A percentile compares a stretch with the other conserved stretches of the same genome.
These are phyloP conservation scores for Coelastrella sp. DNA, from an alignment of 139 green algal genomes.

Conservation along the genomic window DNA sequence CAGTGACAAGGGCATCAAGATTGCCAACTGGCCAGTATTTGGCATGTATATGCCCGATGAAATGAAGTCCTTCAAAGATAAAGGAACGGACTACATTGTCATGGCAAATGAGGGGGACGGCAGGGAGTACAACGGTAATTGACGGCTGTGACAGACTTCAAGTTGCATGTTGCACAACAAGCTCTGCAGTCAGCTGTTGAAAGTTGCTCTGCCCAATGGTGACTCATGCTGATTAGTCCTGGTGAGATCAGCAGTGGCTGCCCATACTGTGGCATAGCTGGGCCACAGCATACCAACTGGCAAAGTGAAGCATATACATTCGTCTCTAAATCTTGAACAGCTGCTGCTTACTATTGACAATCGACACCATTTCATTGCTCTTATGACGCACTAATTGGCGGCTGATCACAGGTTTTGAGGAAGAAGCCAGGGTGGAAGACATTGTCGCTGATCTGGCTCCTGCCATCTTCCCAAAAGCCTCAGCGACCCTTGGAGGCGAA, in stretches of 20 bases:
- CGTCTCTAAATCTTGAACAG: too few relatives aligned
- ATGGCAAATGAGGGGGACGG: slow-evolving; percentile 34
- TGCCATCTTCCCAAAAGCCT: slow-evolving; percentile 1
- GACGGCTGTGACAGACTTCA: not conserved
- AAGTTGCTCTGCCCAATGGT: too few relatives aligned
- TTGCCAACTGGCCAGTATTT: slow-evolving; percentile 33
- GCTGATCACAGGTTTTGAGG: not conserved
- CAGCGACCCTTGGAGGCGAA: not conserved
- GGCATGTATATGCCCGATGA: slow-evolving; percentile 34
- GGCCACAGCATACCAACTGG: too few relatives aligned
- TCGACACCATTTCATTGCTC: too few relatives aligned
- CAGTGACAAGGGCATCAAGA: slow-evolving; percentile 5
- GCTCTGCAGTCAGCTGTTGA: too few relatives aligned
- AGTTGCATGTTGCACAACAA: too few relatives aligned
- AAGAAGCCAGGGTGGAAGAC: not conserved
- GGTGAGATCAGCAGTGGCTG: too few relatives aligned
- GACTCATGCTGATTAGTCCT: too few relatives aligned
- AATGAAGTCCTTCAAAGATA: slow-evolving; percentile 27
- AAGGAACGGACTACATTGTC: slow-evolving; percentile 23
- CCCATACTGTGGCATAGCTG: too few relatives aligned
- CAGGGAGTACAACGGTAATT: not conserved
- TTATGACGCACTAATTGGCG: too few relatives aligned
- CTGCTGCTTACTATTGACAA: too few relatives aligned
- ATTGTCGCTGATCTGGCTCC: slow-evolving; percentile 1
- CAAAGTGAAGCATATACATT: too few relatives aligned